Base-by-base conservation (phyloP, 139 green algal genomes). In the Chlamydomonas eustigma region DNA sequence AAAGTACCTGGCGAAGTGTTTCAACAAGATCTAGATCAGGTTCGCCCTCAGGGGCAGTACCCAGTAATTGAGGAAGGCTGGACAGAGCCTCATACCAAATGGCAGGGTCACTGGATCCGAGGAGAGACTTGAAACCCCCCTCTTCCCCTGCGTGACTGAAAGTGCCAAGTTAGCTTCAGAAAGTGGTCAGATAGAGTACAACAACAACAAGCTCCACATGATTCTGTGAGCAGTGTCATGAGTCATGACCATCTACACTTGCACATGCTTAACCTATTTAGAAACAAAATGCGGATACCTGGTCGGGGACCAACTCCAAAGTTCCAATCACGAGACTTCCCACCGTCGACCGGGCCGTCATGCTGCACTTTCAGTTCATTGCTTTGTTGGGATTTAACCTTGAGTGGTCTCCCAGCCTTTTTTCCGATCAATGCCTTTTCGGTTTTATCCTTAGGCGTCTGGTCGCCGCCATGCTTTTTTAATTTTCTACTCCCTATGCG, bases 41-140 rank as follows among this genome's bases (percentile, higher is more conserved):
- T 44, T 80, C 74, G 1, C n/a, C 74, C 22, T 52, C 50, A 4
- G 71, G 50, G 5, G 25, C 4, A 25, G 30, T n/a, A 28, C 31
- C 33, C 18, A 64, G 37, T 33, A 51, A 25, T 33, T 71, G 39
- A 2, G 83, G 67, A 37, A 93, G 79, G n/a, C 52, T 74, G n/a
- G 78, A 74, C 24, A 81, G 78, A 0, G 84, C 84, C 65, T 89
- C 79, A 37, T 88, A 85, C 91, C 91, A 94, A 1, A 93, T 69
- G n/a, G 74, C 50, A 2, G 88, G 80, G 32, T 91, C 88, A 34
- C 89, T 78, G 2, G 74, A 65, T 12, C 76, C 80, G 25, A 94
- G 80, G 3, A 94, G 79, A 2, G 83, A 89, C 31, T 76, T 37
- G 44, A 78, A 74, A 32, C 79, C 77, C 36, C 64, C 71, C 37